These are phyloP conservation scores for Penicillium samsonianum DNA, from an alignment of 495 filamentous ascomycete species.

Conservation along the genomic window DNA sequence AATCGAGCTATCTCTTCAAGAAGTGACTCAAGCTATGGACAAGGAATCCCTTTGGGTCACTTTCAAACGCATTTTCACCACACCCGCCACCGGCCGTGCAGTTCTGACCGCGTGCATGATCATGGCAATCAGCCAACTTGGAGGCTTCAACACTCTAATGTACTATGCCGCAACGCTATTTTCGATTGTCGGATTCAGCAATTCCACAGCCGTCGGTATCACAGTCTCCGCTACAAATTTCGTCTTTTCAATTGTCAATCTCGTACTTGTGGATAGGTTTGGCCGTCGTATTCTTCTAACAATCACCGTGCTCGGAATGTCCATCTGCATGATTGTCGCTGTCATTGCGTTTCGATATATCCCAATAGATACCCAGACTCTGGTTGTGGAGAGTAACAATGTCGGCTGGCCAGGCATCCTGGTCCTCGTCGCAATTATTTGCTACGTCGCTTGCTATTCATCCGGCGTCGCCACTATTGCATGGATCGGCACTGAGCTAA, in stretches of 20 bases:
- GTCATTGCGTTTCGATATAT: constrained; percentile 53
- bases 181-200: constrained; percentile 50
- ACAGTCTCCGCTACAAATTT: constrained; percentile 55
- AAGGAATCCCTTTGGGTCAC: constrained; percentile 34
- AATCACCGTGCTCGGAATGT: constrained; percentile 47
- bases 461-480: constrained; percentile 49
- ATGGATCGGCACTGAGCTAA: constrained; percentile 50
- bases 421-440: constrained; percentile 46
- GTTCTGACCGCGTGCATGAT: constrained; percentile 39
- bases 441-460: constrained; percentile 49
- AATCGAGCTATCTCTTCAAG: constrained; percentile 30
- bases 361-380: constrained; percentile 42
- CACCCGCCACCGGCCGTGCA: constrained; percentile 25
- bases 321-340: constrained; percentile 40
- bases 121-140: constrained; percentile 36
- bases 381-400: constrained; percentile 27
- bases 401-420: constrained; percentile 42
- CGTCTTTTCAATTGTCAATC: constrained; percentile 50
- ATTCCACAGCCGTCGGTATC: constrained; percentile 49
- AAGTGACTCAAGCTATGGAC: background rate
- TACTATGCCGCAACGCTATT: constrained; percentile 55
- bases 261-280: constrained; percentile 47
- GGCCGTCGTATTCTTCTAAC: constrained; percentile 50
- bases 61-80: constrained; percentile 43
- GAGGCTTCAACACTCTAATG: constrained; percentile 49